Evolutionary conservation across 495 filamentous ascomycete genomes (phyloP), one percentile per base, ranked within the genome.

Genomic region (Terfezia boudieri): DNA sequence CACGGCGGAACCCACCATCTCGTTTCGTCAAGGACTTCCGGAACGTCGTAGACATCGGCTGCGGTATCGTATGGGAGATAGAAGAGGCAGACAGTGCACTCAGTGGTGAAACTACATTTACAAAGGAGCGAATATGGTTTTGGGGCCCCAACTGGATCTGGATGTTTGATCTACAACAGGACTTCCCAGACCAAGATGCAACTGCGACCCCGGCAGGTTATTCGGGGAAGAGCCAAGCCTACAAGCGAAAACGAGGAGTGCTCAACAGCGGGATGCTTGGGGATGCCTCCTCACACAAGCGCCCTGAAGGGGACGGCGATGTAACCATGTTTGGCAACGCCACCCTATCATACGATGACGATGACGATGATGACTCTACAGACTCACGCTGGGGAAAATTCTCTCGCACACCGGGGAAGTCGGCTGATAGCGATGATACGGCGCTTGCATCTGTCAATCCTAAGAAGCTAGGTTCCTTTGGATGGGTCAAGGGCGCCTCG

Each of bases 51-150:
- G 85, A 94, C 65, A 73, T 82, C 43, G 80, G 81, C 17, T 85
- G 86, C 69, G 86, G 88, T 16, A 78, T 80, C 49, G 63, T 94
- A 20, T 99, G 92, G 88, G 85, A 94, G 63, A 68, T 82, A 14
- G 41, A 46, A 20, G 41, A 46, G 4, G 4, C 4, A 46, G 12
- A 46, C 17, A 12, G n/a, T 51, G 6, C 49, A 12, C 14, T 11
- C 14, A 17, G n/a, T 20, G 23, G 14, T 14, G 49, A 20, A 12
- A 22, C 49, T 26, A 32, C 16, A 20, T 2, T 70, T 68, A 23
- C 61, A 14, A 71, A 70, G 12, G 71, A 82, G 53, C 74, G 87
- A 6, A 67, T 89, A 2, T 96, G 90, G 87, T 66, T 95, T 8
- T 94, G 89, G 64, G 88, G 86, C 10, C 72, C 73, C 8, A 77